Evolutionary conservation across 805 yeast genomes (phyloP), one percentile per base, ranked within the genome.

Genomic region (Zygosaccharomyces gambellarensis): DNA sequence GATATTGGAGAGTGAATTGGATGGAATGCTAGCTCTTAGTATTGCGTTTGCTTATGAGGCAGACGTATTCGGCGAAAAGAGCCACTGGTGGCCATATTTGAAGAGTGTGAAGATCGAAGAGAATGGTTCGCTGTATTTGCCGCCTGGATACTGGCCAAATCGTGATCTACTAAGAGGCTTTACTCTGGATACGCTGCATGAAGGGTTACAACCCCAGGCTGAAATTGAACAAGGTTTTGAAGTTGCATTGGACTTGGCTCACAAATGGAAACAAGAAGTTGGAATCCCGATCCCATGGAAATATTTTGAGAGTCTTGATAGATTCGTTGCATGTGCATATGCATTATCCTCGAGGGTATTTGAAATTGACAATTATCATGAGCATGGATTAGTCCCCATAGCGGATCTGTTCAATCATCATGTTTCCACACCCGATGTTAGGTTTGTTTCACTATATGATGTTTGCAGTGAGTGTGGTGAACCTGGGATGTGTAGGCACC

Each of bases 341-440:
- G 77, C 83, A 0, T 75, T 88, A 12, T 81, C 90, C 0, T 80
- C 94, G 1, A 75, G 97, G 52, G 90, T 90, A 1, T 90, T 92
- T 64, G 82, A 81, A 36, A 79, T 90, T 27, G 98, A 92, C 65
- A 74, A 74, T 44, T 90, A 67, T 62, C 88, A 85, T 58, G 86
- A 82, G 29, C 73, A 83, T 28, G 88, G 87, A 0, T 70, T 92
- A 44, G 96, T 90, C 22, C 97, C 97, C 0, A 87, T 90, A 12
- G 97, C 97, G 0, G 96, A 90, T 67, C 70, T 92, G 31, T 88
- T 90, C 69, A 90, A 90, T 57, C 97, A 90, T 61, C 64, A 74
- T 5, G 75, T 69, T 11, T n/a, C 66, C 1, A 60, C 68, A 5
- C 90, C 87, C 52, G 74, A 79, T 56, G 89, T 83, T 8, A 84